Evolutionary conservation across 495 filamentous ascomycete genomes (phyloP).

Genomic region (Ascodesmis nigricans): DNA sequence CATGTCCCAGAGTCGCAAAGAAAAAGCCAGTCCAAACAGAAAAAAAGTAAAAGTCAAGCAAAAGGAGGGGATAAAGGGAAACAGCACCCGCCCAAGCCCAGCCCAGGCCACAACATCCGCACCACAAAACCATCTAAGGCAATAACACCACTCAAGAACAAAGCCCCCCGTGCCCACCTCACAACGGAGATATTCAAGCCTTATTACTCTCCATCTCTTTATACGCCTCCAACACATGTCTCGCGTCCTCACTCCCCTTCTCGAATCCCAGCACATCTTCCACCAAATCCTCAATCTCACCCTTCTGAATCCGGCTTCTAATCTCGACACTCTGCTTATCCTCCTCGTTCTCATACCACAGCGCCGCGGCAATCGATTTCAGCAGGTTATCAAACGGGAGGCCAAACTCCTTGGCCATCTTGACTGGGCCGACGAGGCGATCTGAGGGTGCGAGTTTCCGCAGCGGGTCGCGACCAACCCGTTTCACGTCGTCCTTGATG

Average conservation of each 20-base stretch:
- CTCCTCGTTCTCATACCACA: slow-evolving; percentile 18
- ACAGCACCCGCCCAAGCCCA: no score
- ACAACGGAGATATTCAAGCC: no score
- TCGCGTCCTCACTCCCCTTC: slow-evolving; percentile 8
- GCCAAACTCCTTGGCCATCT: slow-evolving; percentile 16
- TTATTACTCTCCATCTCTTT: slow-evolving; percentile 17
- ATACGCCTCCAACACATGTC: slow-evolving; percentile 15
- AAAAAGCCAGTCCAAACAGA: no score
- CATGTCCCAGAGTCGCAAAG: no score
- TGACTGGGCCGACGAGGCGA: slow-evolving; percentile 66
- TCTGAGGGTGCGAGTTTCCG: slow-evolving; percentile 83
- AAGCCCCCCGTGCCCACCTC: no score
- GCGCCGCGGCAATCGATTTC: slow-evolving; percentile 16
- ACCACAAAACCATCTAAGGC: no score
- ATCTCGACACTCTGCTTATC: slow-evolving; percentile 17
- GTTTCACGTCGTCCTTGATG: slow-evolving; percentile 78
- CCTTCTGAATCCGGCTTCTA: slow-evolving; percentile 9
- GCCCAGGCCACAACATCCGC: no score
- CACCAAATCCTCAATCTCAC: slow-evolving; percentile 10
- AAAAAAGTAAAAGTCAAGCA: no score
- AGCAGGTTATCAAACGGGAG: slow-evolving; percentile 15
- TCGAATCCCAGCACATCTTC: slow-evolving; percentile 15
- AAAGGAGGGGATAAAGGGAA: no score
- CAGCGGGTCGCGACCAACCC: slow-evolving; percentile 83
- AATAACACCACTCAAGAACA: no score